Base-by-base conservation (phyloP, 768 basidiomycete species). In the Russula griseocarnosa region DNA sequence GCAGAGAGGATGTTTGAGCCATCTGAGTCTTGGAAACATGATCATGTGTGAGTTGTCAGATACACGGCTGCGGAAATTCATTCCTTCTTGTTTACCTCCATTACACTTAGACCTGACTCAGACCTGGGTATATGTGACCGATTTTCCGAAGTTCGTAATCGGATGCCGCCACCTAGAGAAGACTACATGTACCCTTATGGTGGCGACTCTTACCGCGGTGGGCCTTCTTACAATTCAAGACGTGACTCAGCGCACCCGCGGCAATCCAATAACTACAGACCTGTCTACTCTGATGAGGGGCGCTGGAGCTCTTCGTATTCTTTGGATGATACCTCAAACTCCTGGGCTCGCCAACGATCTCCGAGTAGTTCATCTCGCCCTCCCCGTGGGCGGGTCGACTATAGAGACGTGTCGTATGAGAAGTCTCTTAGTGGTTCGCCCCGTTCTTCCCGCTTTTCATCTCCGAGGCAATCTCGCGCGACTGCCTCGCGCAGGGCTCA, bases 1-100 rank as follows among this genome's bases (percentile, higher is more conserved):
- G 76, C 79, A 14, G 76, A 81, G 63, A 79, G 86, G 67, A 82
- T 85, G 78, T 85, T 90, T 70, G 89, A 90, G 71, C 87, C 88
- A 36, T 87, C 86, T 38, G 85, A 87, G 22, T 74, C 77, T 36
- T 90, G 89, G 88, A 60, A 61, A 40, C 47, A 65, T 47, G 64
- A 61, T n/a, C 58, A 52, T 57, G 64, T 57, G 58, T 54, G 47
- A 67, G 53, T 60, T 51, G 26, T 44, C 20, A 40, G 26, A 28
- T 55, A 47, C 46, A 34, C 52, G 34, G n/a, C 51, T 36, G 34
- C 40, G 40, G 28, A 32, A 24, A n/a, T 22, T 8, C 26, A 9
- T 61, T 46, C 49, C 26, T 56, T 60, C 58, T 60, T 61, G 46
- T 56, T 65, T 46, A 65, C 60, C n/a, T 36, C 47, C 20, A 57